phyloP scores from a whole-genome alignment of 345 rosid species.

The Salix caprea region DNA sequence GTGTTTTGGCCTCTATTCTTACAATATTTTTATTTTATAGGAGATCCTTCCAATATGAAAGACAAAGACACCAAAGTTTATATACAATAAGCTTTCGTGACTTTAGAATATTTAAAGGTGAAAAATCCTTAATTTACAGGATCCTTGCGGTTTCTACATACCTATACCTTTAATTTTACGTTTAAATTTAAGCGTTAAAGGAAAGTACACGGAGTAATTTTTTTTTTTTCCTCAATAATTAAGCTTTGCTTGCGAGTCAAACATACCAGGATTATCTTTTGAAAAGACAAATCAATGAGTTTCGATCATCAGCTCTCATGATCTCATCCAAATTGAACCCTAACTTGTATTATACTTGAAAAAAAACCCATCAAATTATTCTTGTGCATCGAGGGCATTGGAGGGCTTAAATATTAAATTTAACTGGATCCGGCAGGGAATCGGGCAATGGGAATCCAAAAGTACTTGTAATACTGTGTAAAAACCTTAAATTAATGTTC shows the following conservation, averaged over 20 bases:
- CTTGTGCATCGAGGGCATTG: not conserved
- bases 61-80: no score
- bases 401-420: not conserved
- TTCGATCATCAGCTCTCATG: not conserved
- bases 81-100: no score
- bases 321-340: no score
- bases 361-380: not conserved
- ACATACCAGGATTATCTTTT: not conserved
- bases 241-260: not conserved
- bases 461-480: constrained; percentile 14
- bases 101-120: no score
- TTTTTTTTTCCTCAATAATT: not conserved
- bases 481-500: not conserved
- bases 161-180: no score
- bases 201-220: no score
- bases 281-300: not conserved
- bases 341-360: not conserved
- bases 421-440: not conserved
- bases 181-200: no score
- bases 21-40: no score
- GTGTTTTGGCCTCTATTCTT: no score
- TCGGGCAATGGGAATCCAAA: constrained; percentile 30
- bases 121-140: no score
- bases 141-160: not conserved
- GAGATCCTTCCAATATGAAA: no score